Evolutionary conservation across 2,329 filamentous ascomycete genomes (phyloP), one percentile per base, ranked within the genome.

Genomic region (Cyanodermella asteris): DNA sequence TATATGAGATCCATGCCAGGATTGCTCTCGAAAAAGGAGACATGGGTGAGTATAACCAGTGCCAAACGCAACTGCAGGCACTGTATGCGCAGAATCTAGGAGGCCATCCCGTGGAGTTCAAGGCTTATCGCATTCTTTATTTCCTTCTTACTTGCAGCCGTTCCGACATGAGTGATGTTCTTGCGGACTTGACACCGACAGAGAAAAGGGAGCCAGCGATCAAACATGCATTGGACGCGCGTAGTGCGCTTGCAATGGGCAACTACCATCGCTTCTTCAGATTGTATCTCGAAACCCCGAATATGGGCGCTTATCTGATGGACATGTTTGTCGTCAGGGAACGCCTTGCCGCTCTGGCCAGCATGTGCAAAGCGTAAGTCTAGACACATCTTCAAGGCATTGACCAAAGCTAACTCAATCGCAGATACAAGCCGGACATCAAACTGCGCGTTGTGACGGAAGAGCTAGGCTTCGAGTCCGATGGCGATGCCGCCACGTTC

Each of bases 41-140:
- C 61, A 68, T 94, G 59, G 84, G 87, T 97, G 87, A 97, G 87
- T 97, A 97, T 87, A 97, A 97, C 60, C 87, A 97, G 64, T 97
- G 87, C 54, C 87, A 97, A 60, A 94, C 87, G 43, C 87, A 97
- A 57, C 62, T 97, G 46, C 78, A 80, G 51, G 80, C 75, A 36
- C 59, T 97, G 42, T 94, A 97, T 54, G 67, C 68, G 49, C 67
- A 78, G 55, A 75, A 77, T 38, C 58, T 91, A 47, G 78, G 78
- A 45, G 87, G 84, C 42, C 81, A 82, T 50, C 70, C 77, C 45
- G 72, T 77, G 55, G 87, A 97, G 53, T 97, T 97, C 56, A 87
- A 87, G 66, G 87, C 84, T 36, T 97, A 97, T 61, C 84, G 87
- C 66, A 93, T 97, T 55, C 64, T 97, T 47, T 97, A 97, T 66